phyloP scores from a whole-genome alignment of 148 eudicot genomes.

The Rhododendron henanense region DNA sequence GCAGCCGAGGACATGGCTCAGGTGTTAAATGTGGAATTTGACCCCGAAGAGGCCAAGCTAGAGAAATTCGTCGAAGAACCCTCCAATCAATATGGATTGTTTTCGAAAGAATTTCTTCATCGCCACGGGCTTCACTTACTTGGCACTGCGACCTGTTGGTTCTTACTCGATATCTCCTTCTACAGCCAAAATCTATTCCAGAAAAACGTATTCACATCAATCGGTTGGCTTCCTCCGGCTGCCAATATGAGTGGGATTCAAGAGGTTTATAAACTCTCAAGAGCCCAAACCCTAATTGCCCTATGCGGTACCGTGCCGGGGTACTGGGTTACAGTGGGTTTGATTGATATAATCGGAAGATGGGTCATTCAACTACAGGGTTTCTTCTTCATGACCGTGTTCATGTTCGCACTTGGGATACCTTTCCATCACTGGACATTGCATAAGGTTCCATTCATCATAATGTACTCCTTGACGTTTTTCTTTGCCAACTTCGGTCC shows the following conservation, averaged over 20 bases:
- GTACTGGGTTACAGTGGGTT: conserved; percentile 73
- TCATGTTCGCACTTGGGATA: conserved; percentile 74
- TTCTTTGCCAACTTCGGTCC: conserved; percentile 92
- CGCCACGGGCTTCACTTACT: conserved; percentile 70
- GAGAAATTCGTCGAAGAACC: conserved; percentile 9
- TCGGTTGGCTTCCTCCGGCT: conserved; percentile 56
- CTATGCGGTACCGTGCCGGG: conserved; percentile 88
- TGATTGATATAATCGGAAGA: conserved; percentile 63
- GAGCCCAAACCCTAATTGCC: conserved; percentile 79
- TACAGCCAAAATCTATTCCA: conserved; percentile 84
- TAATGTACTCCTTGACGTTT: conserved; percentile 70
- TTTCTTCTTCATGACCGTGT: conserved; percentile 69
- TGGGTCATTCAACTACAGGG: conserved; percentile 73
- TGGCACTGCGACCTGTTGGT: conserved; percentile 69
- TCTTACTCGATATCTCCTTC: conserved; percentile 71
- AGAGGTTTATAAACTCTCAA: conserved; percentile 59
- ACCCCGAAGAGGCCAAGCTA: conserved; percentile 35
- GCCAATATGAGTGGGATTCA: conserved; percentile 58
- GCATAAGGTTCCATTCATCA: conserved; percentile 60
- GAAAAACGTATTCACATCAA: conserved; percentile 66
- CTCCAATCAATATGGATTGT: conserved; percentile 40
- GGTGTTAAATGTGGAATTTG: conserved; percentile 51
- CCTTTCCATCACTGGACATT: conserved; percentile 79
- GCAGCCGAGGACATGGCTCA: conserved; percentile 74
- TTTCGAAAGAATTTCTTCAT: conserved; percentile 38